Evolutionary conservation across 1,284 basidiomycete species (phyloP).

Genomic region (Paramarasmius palmivorus): DNA sequence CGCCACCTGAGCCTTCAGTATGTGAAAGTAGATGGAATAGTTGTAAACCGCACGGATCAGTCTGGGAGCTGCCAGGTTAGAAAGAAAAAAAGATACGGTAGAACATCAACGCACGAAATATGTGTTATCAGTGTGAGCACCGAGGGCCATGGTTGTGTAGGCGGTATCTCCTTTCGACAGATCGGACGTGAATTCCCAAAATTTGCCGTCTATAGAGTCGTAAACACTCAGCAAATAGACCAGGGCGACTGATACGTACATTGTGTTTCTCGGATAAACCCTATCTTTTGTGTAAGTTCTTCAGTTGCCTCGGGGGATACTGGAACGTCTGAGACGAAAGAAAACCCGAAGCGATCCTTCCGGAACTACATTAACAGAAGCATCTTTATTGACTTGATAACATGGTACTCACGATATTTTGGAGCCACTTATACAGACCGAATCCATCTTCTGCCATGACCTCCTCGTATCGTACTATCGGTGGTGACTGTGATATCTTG

Average conservation of each 20-base stretch:
- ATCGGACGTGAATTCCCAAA: constrained; percentile 97
- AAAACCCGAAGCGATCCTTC: constrained; percentile 87
- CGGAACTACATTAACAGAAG: neutral
- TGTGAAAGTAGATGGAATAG: constrained; percentile 94
- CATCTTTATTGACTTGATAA: neutral
- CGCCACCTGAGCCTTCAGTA: constrained; percentile 79
- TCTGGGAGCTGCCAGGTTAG: constrained; percentile 43
- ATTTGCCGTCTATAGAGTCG: constrained; percentile 70
- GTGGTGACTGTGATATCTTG: constrained; percentile 75
- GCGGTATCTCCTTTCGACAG: constrained; percentile 89
- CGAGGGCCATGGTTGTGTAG: constrained; percentile 87
- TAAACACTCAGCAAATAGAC: constrained; percentile 6
- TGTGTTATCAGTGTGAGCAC: constrained; percentile 94
- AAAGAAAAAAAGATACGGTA: constrained; percentile 2
- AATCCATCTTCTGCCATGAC: constrained; percentile 69
- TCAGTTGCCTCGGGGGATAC: constrained; percentile 85
- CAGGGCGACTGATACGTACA: constrained; percentile 48
- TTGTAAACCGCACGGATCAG: constrained; percentile 91
- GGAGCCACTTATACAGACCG: constrained; percentile 81
- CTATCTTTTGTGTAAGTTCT: constrained; percentile 73
- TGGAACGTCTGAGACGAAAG: constrained; percentile 84
- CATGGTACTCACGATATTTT: constrained; percentile 69
- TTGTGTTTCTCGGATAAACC: constrained; percentile 92
- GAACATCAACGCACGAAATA: constrained; percentile 69
- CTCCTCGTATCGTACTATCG: constrained; percentile 74